Base-by-base conservation (phyloP, 805 yeast genomes). In the Candida maltosa region DNA sequence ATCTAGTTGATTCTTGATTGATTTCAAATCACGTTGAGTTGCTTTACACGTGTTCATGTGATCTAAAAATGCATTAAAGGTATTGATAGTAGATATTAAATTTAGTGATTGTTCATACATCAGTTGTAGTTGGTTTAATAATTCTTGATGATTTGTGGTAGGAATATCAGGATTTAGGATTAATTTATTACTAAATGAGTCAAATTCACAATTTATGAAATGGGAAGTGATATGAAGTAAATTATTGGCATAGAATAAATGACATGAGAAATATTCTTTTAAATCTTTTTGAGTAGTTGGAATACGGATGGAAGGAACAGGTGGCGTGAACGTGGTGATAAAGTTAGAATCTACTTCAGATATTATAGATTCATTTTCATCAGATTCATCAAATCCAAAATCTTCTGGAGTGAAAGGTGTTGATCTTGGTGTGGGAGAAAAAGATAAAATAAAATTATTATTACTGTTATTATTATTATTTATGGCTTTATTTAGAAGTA, bases 201-300 rank as follows among this genome's bases (percentile, higher is more conserved):
- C 26, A 19, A 38, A 38, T 12, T 41, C 42, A 10, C 33, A 15
- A 18, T 32, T 35, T 6, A 31, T n/a, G 24, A 41, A 39, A 26
- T 23, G 32, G 11, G 29, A 27, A 11, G 33, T 15, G 18, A 41
- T 23, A 11, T 25, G 32, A 12, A 38, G 27, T 16, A 41, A 35
- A 27, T 34, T 41, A 14, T 39, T 29, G 5, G 45, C 37, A 22
- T 41, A 37, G 25, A 30, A 41, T 14, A 38, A 24, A 19, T 41
- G 37, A 25, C 38, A 38, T 10, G 41, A 36, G 9, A 38, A 38
- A 31, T 24, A 38, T 23, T 10, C 6, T 8, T 24, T 5, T 12
- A 10, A 12, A 24, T 24, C 14, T 24, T 24, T 24, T 24, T 17
- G 33, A 9, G 10, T 26, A 14, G 23, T 10, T 10, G 10, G 23